Conservation (phyloP, 2,329 filamentous ascomycete genomes). For the Biscogniauxia marginata region DNA sequence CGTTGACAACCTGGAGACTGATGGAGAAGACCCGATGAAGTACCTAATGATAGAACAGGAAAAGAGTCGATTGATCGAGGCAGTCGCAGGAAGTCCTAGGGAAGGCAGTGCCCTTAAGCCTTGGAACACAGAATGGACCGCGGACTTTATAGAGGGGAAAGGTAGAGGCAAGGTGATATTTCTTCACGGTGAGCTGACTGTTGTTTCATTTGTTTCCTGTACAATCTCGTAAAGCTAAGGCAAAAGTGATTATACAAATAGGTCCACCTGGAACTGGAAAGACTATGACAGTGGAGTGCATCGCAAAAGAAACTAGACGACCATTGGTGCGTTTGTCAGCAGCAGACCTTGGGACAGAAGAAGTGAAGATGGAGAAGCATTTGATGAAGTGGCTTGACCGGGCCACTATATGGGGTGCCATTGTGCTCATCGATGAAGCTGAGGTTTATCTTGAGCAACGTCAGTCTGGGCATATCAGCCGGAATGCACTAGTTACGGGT, state of each 20-base stretch:
- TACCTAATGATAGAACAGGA: too few relatives aligned
- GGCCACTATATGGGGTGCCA: constrained; percentile 1
- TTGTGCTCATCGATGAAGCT: constrained; percentile 7
- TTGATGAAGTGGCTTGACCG: constrained; percentile 4
- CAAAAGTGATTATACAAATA: too few relatives aligned
- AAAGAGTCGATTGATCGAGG: too few relatives aligned
- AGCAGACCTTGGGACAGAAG: constrained; percentile 10
- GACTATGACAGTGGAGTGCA: constrained; percentile 14
- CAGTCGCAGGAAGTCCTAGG: too few relatives aligned
- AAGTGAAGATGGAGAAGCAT: constrained; percentile 3
- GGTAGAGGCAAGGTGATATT: constrained; percentile 16
- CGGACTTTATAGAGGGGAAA: constrained; percentile 18
- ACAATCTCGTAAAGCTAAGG: too few relatives aligned
- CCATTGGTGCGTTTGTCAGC: constrained; percentile 12
- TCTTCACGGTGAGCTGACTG: too few relatives aligned
- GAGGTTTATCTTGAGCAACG: constrained; percentile 4
- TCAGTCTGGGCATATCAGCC: neutral
- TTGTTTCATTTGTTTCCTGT: too few relatives aligned
- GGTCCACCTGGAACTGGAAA: constrained; percentile 16
- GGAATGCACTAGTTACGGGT: constrained; percentile 4
- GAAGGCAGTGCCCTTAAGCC: too few relatives aligned
- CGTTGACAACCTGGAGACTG: too few relatives aligned
- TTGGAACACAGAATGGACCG: too few relatives aligned
- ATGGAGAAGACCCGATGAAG: too few relatives aligned
- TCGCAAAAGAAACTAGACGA: constrained; percentile 14